phyloP scores from a whole-genome alignment of 768 basidiomycete species.

The Gymnopilus junonius region DNA sequence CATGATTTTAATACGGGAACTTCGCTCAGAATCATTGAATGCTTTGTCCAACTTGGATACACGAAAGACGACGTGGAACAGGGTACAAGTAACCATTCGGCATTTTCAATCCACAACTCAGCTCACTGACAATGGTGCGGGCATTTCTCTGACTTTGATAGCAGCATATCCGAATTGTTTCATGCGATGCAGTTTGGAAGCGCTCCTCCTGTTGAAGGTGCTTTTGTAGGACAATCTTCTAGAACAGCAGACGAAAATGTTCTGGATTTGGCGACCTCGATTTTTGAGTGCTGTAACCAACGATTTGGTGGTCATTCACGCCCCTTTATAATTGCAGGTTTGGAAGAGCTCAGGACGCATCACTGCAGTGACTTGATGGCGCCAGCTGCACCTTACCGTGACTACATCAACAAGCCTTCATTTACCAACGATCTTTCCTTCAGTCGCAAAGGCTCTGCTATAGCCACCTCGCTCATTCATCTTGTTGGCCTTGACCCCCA shows the following conservation, averaged over 20 bases:
- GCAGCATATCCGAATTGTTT: not conserved
- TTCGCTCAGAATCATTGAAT: conserved; percentile 6
- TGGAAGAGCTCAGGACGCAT: not conserved
- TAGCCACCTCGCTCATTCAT: conserved; percentile 4
- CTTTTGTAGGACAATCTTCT: too few relatives aligned
- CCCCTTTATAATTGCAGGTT: not conserved
- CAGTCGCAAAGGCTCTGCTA: not conserved
- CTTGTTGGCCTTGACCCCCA: conserved; percentile 6
- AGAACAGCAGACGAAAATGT: not conserved
- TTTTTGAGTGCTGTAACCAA: not conserved
- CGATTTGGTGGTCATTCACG: not conserved
- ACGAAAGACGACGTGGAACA: not conserved
- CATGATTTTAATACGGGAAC: not conserved
- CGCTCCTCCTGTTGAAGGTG: not conserved
- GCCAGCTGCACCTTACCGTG: not conserved
- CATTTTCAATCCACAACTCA: conserved; percentile 5
- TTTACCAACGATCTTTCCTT: not conserved
- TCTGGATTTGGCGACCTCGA: not conserved
- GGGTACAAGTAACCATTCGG: not conserved
- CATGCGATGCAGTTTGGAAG: conserved; percentile 1
- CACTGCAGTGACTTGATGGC: not conserved
- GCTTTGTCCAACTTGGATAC: conserved; percentile 10
- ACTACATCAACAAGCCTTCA: too few relatives aligned
- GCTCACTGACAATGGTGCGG: conserved; percentile 32
- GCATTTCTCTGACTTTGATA: not conserved